Base-by-base conservation (phyloP, 805 yeast species). In the Kodamaea fukazawae region DNA sequence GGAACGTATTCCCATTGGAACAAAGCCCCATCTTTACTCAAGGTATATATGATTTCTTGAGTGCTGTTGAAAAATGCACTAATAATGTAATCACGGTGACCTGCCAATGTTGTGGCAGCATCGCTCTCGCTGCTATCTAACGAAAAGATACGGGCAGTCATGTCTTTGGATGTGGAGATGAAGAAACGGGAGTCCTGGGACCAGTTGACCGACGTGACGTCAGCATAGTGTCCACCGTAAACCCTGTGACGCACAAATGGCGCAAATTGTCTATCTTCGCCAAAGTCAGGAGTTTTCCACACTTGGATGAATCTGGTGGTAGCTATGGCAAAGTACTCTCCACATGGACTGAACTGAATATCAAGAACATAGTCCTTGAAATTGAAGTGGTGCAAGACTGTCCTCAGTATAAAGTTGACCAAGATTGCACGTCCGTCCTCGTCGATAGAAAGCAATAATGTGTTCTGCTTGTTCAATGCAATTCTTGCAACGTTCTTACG, bases 21-120 rank as follows among this genome's bases (percentile, higher is more conserved):
- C 41, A 91, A 67, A 0, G 99, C 96, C 40, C 98, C 99, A 57
- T 93, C 99, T 60, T 85, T 86, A 58, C 96, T 86, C 12, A 93
- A 75, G 0, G 98, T 90, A 56, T 88, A 91, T 34, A 93, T 87
- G 43, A 79, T 76, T 56, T 93, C 97, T 65, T 93, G 99, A 41
- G 81, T 77, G n/a, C 75, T 74, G 51, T 85, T 81, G 65, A 93
- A 93, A 53, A 87, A 91, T 1, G 98, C 96, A 33, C 79, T 80
- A 32, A 90, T 63, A 2, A 93, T 96, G 43, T 83, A 78, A 59
- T 91, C 98, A 48, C 91, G 75, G 60, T 93, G 99, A 2, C 99
- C 99, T 0, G 95, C 84, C 45, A 93, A 75, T 0, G 93, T 81
- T 73, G 86, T 81, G 11, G 91, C 86, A 3, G 90, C 96, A 6